Conservation (phyloP, 192 early-diverging fungal genomes). For the Entomortierella parvispora region DNA sequence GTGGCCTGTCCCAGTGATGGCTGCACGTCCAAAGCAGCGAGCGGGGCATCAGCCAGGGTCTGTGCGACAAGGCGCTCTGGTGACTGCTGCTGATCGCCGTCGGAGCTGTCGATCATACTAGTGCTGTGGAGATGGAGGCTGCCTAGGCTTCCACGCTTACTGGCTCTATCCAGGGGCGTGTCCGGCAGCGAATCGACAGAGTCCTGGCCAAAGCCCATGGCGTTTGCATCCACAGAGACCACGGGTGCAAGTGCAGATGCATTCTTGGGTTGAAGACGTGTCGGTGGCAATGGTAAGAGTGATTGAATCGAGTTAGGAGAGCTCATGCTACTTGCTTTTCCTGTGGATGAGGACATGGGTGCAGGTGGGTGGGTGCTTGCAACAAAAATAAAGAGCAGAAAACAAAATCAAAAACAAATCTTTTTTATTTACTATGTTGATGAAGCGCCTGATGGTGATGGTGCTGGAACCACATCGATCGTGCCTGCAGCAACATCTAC, state of each 20-base stretch:
- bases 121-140: background rate
- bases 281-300: background rate
- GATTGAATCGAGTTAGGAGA: background rate
- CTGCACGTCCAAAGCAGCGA: background rate
- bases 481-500: too few relatives aligned
- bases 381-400: too few relatives aligned
- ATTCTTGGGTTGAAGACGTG: constrained; percentile 15
- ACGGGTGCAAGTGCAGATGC: constrained; percentile 27
- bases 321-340: constrained; percentile 9
- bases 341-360: background rate
- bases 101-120: background rate
- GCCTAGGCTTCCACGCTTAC: background rate
- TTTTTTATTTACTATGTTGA: too few relatives aligned
- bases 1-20: background rate
- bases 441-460: too few relatives aligned
- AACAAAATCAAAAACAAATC: too few relatives aligned
- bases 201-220: background rate
- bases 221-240: background rate
- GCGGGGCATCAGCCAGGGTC: too few relatives aligned
- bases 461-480: too few relatives aligned
- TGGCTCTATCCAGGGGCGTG: background rate
- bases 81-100: too few relatives aligned
- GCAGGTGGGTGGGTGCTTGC: too few relatives aligned
- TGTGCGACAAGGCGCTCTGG: too few relatives aligned
- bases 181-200: background rate